Base-by-base conservation (phyloP, 176 grass and related monocot genomes). In the Oryza glaberrima region DNA sequence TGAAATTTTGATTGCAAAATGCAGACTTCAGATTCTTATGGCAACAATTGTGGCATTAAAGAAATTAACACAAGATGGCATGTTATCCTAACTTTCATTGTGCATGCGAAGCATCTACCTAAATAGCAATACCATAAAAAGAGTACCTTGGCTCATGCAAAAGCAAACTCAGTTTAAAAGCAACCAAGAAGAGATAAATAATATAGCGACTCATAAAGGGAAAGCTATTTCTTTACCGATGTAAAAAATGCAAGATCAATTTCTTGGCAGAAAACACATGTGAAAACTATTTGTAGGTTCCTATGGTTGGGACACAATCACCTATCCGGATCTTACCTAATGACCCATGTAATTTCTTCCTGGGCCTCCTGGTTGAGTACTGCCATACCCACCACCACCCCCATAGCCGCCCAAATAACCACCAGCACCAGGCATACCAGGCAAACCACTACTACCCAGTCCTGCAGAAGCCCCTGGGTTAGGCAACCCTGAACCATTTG, bases 321-420 rank as follows among this genome's bases (percentile, higher is more conserved):
- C 84, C 85, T 82, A 70, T 38, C 77, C 67, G 41, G 72, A 83
- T 78, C 86, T 94, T 94, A 96, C 90, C 94, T 99, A 99, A 79
- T 86, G 94, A 48, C 97, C 94, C 88, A 92, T 91, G 90, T 99
- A 99, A 85, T 93, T 93, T 90, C 97, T 90, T 66, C 94, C 90
- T n/a, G 90, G 70, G 1, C 97, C 97, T 85, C 87, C 93, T 64
- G 89, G 84, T 2, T 81, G 64, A 51, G 90, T 41, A 92, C 84
- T 82, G 20, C 97, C 97, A 63, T 98, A 98, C 41, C 91, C 93
- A 74, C 93, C 93, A 78, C 87, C 88, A 43, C 77, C 83, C 38
- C 91, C 93, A 78, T 95, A 92, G 26, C 94, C 90, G n/a, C 87
- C 86, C 35, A 89, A 75, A 82, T 88, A 90, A 77, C 69, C 85